phyloP scores from a whole-genome alignment of 306 rosid species.

The Mimosa bimucronata region DNA sequence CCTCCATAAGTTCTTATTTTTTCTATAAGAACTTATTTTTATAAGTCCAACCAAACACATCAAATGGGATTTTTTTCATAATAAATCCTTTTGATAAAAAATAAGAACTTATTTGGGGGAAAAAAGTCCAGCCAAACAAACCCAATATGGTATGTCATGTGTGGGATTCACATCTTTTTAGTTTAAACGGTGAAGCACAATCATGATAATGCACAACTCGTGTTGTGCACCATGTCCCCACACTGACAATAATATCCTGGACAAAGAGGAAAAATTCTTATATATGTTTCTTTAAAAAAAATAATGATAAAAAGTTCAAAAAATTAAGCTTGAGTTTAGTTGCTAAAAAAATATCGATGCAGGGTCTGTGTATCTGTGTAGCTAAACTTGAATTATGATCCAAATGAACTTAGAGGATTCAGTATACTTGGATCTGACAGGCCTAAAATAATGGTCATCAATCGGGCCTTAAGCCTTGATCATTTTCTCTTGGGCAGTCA shows the following conservation, averaged over 20 bases:
- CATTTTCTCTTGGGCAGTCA: background rate
- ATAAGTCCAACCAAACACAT: too few relatives aligned
- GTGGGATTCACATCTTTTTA: background rate
- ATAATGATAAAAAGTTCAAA: too few relatives aligned
- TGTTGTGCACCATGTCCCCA: background rate
- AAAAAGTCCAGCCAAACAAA: too few relatives aligned
- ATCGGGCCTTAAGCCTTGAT: background rate
- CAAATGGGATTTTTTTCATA: too few relatives aligned
- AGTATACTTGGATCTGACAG: background rate
- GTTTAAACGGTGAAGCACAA: constrained; percentile 1
- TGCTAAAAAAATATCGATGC: background rate
- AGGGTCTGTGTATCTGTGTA: background rate
- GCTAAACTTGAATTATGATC: background rate
- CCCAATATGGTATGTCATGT: background rate
- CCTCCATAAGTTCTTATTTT: too few relatives aligned
- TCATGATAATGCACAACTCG: background rate
- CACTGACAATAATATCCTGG: background rate
- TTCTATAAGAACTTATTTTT: too few relatives aligned
- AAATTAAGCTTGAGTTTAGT: background rate
- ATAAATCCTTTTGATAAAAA: too few relatives aligned
- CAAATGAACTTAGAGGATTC: background rate
- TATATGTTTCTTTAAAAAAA: background rate
- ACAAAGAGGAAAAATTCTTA: background rate
- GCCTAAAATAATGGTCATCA: background rate
- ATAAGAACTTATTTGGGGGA: too few relatives aligned